Conservation (phyloP, 345 rosid species). For the Eutrema japonicum region DNA sequence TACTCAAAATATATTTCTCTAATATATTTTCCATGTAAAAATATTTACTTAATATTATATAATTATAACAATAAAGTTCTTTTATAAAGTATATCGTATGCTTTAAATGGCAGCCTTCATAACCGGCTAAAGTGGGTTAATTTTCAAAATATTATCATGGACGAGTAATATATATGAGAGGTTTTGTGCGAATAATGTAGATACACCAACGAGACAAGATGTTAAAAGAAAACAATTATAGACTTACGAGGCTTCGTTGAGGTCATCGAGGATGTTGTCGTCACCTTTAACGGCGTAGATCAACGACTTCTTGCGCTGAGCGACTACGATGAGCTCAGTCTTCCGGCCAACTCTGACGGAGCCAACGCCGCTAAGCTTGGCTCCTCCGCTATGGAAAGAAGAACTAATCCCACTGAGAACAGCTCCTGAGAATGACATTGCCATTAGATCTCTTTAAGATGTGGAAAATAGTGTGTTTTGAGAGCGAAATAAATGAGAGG, state of each 20-base stretch:
- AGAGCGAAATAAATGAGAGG: slow-evolving; percentile 1
- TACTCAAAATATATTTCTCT: neutral
- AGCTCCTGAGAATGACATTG: slow-evolving; percentile 39
- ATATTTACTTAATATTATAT: neutral
- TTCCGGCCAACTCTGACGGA: slow-evolving; percentile 4
- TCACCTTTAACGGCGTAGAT: slow-evolving; percentile 31
- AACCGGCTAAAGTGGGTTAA: neutral
- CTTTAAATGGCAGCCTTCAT: neutral
- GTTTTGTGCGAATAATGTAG: neutral
- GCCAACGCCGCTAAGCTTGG: slow-evolving; percentile 5
- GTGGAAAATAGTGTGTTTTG: neutral
- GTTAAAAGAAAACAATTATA: neutral
- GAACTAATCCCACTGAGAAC: slow-evolving; percentile 30
- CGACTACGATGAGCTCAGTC: slow-evolving; percentile 8
- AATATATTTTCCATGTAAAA: neutral
- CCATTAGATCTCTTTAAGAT: slow-evolving; percentile 19
- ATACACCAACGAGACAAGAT: neutral
- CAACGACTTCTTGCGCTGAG: slow-evolving; percentile 40
- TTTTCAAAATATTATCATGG: neutral
- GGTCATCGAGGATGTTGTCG: slow-evolving; percentile 36
- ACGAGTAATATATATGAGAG: neutral
- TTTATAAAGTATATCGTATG: neutral
- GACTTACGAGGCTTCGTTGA: slow-evolving; percentile 35
- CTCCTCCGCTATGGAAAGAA: slow-evolving; percentile 27
- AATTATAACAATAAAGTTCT: neutral